A percentile compares a stretch with the other conserved stretches of the same genome.
Evolutionary conservation across 2,329 filamentous ascomycete genomes (phyloP).

Genomic region (Apiospora rasikravindrae): DNA sequence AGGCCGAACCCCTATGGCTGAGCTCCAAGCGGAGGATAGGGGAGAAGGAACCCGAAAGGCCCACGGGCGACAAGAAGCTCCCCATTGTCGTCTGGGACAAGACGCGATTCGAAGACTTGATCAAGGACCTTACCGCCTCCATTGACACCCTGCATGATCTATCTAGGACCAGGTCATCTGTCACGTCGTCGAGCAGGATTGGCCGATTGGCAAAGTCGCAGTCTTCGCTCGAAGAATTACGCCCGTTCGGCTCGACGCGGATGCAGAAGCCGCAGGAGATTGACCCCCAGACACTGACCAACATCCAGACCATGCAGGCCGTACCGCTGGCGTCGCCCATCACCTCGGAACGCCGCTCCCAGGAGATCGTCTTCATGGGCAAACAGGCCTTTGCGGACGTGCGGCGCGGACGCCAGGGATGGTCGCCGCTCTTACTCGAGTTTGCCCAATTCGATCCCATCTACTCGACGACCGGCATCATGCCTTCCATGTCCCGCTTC

Average conservation of each 20-base stretch:
- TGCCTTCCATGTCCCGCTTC: constrained; percentile 68
- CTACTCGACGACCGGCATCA: constrained; percentile 65
- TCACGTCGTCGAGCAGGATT: constrained; percentile 40
- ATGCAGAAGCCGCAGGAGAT: constrained; percentile 67
- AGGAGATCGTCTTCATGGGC: constrained; percentile 58
- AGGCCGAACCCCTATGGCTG: constrained; percentile 75
- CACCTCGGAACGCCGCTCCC: constrained; percentile 36
- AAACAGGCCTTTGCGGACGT: constrained; percentile 58
- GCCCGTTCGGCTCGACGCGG: constrained; percentile 62
- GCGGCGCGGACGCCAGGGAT: constrained; percentile 49
- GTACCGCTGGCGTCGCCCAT: constrained; percentile 43
- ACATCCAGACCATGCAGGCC: constrained; percentile 48
- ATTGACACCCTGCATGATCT: constrained; percentile 83
- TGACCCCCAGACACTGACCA: constrained; percentile 58
- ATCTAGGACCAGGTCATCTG: constrained; percentile 66
- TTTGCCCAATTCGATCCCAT: constrained; percentile 70
- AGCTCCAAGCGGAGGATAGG: constrained; percentile 57
- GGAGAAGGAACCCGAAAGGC: constrained; percentile 44
- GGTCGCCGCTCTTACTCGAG: constrained; percentile 69
- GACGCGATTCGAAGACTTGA: constrained; percentile 74
- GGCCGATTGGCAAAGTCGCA: constrained; percentile 44
- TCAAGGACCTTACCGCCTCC: constrained; percentile 75
- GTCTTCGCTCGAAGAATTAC: constrained; percentile 49
- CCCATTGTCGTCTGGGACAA: constrained; percentile 70
- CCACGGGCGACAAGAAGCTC: constrained; percentile 55